Evolutionary conservation across 2,329 filamentous ascomycete genomes (phyloP).

Genomic region (Pyrenophora seminiperda): DNA sequence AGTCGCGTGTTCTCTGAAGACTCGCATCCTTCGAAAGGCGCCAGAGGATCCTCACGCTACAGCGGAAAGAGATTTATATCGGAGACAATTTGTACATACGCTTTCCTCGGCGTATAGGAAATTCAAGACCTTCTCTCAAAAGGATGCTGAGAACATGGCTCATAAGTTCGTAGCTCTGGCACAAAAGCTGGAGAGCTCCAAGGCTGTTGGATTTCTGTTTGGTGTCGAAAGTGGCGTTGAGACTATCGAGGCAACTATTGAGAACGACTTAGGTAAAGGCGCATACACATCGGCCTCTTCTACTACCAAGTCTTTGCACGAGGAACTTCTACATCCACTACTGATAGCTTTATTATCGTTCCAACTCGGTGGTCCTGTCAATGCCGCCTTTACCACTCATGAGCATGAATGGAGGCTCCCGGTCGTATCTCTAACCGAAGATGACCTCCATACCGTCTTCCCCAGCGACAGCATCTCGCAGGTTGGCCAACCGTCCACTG

Average conservation of each 20-base stretch:
- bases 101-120: not conserved
- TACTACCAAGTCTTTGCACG: not conserved
- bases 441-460: too few relatives aligned
- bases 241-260: not conserved
- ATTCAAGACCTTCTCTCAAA: not conserved
- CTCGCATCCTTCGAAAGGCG: not conserved
- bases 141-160: not conserved
- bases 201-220: conserved; percentile 5
- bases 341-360: conserved; percentile 17
- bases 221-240: not conserved
- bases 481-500: not conserved
- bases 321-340: conserved; percentile 13
- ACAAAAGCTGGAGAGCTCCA: not conserved
- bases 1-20: conserved; percentile 1
- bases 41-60: not conserved
- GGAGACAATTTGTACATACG: not conserved
- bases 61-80: not conserved
- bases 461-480: too few relatives aligned
- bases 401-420: conserved; percentile 16
- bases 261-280: not conserved
- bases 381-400: conserved; percentile 14
- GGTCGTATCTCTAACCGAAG: too few relatives aligned
- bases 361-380: conserved; percentile 19
- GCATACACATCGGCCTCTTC: not conserved
- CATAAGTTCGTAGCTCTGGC: conserved; percentile 6